phyloP scores from a whole-genome alignment of 306 rosid species.

The Prunus dulcis region DNA sequence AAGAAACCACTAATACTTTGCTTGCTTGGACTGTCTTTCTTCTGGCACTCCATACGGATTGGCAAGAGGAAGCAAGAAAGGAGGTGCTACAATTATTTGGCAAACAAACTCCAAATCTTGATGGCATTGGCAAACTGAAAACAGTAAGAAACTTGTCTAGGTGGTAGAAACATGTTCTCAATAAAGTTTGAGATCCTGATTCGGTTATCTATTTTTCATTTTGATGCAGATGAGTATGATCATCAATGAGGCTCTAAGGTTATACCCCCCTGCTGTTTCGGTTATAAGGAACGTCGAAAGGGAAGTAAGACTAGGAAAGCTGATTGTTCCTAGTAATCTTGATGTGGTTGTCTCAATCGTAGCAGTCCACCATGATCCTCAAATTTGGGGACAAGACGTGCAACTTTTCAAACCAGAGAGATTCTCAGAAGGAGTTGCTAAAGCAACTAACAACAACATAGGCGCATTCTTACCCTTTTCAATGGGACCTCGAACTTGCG shows the following conservation, averaged over 20 bases:
- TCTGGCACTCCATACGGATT: conserved; percentile 27
- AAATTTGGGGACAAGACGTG: conserved; percentile 31
- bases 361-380: conserved; percentile 28
- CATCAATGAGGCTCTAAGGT: conserved; percentile 30
- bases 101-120: conserved; percentile 16
- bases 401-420: conserved; percentile 32
- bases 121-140: conserved; percentile 21
- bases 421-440: conserved; percentile 26
- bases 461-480: conserved; percentile 29
- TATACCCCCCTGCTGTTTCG: conserved; percentile 20
- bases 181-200: neutral
- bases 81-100: conserved; percentile 28
- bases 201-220: neutral
- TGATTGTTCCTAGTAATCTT: conserved; percentile 15
- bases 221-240: conserved; percentile 32
- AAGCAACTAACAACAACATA: conserved; percentile 25
- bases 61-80: conserved; percentile 41
- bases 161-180: neutral
- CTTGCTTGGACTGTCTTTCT: conserved; percentile 33
- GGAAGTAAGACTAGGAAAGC: conserved; percentile 15
- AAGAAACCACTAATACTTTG: conserved; percentile 31
- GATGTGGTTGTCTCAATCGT: neutral
- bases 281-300: conserved; percentile 6
- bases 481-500: conserved; percentile 33
- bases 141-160: conserved; percentile 14